Evolutionary conservation across 2,329 filamentous ascomycete species (phyloP), one percentile per base, ranked within the genome.

Genomic region (Penicillium sp.): DNA sequence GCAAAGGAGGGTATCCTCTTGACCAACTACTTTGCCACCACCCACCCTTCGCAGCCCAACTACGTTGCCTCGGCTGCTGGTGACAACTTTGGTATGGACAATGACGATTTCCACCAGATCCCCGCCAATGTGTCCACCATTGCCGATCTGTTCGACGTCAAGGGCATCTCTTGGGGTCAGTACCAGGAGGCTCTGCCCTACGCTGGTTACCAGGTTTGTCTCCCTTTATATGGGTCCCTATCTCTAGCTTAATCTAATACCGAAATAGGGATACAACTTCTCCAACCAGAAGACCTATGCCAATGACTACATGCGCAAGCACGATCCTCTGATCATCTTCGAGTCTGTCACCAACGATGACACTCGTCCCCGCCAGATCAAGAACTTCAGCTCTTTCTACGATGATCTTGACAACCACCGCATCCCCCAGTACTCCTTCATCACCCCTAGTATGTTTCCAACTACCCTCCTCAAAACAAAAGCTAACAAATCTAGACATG

Each of bases 291-390:
- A 84, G 63, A 90, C 82, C 3, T 82, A 84, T 29, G 81, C 82
- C 49, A 90, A 92, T 66, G 85, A 88, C 76, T 95, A 95, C 70
- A 90, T 93, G 8, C 86, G 91, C 69, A 93, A 95, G 77, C 90
- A 95, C 77, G 92, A 93, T 59, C 74, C 74, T 79, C 84, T 48
- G 75, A 77, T 93, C 55, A 78, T 88, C 53, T 90, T 85, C 74
- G 82, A 91, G 70, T 84, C 83, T 31, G 80, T 90, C 50, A 82
- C 87, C 56, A 77, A 80, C 52, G 82, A 80, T 49, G 72, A 80
- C 27, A 79, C 84, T 22, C 86, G 89, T 27, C 78, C 90, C 1
- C 80, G 83, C 6, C 81, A 86, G 69, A 87, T 90, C 74, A 93
- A 93, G 81, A 92, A 91, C 75, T 78, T 90, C 57, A 87, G 80